Evolutionary conservation across 805 yeast genomes (phyloP).

Genomic region (Starmerella cellae): DNA sequence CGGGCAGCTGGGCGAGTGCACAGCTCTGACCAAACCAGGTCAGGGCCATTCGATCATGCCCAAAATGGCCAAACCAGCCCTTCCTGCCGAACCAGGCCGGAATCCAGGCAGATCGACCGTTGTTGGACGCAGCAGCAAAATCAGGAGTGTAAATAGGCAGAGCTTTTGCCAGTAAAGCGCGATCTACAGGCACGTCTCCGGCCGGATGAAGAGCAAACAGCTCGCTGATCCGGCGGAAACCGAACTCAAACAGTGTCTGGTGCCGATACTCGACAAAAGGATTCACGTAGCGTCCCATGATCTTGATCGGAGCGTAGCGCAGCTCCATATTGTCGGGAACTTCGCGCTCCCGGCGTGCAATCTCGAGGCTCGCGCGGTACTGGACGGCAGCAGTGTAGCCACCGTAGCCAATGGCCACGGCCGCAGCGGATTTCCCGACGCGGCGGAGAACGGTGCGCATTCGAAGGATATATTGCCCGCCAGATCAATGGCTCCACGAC

Average conservation of each 20-base stretch:
- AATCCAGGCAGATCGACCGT: neutral
- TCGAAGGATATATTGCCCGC: too few relatives aligned
- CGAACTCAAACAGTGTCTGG: conserved; percentile 78
- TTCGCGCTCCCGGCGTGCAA: conserved; percentile 11
- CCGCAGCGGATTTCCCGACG: conserved; percentile 3
- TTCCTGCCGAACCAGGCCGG: conserved; percentile 35
- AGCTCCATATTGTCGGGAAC: conserved; percentile 12
- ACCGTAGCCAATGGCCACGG: conserved; percentile 18
- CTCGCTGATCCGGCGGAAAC: conserved; percentile 59
- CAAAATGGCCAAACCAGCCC: conserved; percentile 79
- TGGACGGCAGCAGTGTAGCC: conserved; percentile 16
- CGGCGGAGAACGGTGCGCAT: conserved; percentile 1
- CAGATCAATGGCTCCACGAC: too few relatives aligned
- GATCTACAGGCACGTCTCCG: conserved; percentile 44
- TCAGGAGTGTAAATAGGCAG: conserved; percentile 54
- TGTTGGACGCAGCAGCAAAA: conserved; percentile 17
- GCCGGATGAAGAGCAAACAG: conserved; percentile 46
- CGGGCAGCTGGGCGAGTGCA: conserved; percentile 48
- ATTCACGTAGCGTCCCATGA: conserved; percentile 64
- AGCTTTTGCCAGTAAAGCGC: conserved; percentile 36
- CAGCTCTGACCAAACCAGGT: conserved; percentile 96
- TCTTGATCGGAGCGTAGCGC: conserved; percentile 19
- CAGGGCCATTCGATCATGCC: conserved; percentile 33
- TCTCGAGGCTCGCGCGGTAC: conserved; percentile 11
- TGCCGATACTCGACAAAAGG: conserved; percentile 85